Conservation (phyloP, 441 rosid genomes). For the Capsella rubella region DNA sequence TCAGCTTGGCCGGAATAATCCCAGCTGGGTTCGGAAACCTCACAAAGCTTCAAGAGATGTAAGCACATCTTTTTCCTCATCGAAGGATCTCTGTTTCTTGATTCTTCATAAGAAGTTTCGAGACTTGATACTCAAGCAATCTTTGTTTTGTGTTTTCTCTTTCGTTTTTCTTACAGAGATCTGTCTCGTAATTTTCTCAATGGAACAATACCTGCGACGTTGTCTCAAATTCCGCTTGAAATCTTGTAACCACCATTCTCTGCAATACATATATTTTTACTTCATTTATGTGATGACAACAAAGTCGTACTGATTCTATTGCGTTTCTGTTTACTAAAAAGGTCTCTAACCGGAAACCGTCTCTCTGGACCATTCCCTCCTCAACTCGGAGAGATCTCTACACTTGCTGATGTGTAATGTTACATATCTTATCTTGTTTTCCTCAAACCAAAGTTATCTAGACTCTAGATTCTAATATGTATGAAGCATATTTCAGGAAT, state of each 20-base stretch:
- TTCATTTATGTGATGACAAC: background rate
- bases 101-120: background rate
- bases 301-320: slow-evolving; percentile 8
- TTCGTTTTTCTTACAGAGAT: slow-evolving; percentile 55
- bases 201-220: slow-evolving; percentile 75
- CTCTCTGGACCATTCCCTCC: slow-evolving; percentile 70
- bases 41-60: slow-evolving; percentile 60
- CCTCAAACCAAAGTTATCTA: background rate
- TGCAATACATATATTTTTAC: background rate
- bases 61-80: slow-evolving; percentile 28
- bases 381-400: slow-evolving; percentile 59
- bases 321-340: slow-evolving; percentile 25
- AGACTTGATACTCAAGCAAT: slow-evolving; percentile 26
- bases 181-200: slow-evolving; percentile 70
- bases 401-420: slow-evolving; percentile 69
- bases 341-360: slow-evolving; percentile 72
- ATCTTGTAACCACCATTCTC: slow-evolving; percentile 58
- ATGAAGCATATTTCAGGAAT: slow-evolving; percentile 48
- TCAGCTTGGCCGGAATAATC: slow-evolving; percentile 61
- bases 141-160: background rate
- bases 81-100: no score
- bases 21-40: slow-evolving; percentile 74
- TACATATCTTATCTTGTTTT: slow-evolving; percentile 1
- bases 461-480: slow-evolving; percentile 5
- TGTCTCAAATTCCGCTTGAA: slow-evolving; percentile 59